phyloP scores from a whole-genome alignment of 108 stramenopile genomes.

The Heterococcus sp. region DNA sequence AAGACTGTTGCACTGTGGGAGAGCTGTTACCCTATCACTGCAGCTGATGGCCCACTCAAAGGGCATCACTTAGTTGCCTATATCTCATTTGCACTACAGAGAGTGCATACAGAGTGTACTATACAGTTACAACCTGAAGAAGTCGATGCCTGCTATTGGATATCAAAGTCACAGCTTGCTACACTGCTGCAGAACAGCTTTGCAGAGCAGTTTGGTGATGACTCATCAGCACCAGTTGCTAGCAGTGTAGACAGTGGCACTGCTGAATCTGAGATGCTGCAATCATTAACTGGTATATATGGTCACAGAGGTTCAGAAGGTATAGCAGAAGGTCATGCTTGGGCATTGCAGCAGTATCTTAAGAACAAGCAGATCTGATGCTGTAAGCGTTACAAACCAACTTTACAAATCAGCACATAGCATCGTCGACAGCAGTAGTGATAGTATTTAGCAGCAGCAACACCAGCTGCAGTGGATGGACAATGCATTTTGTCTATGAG shows the following conservation, averaged over 20 bases:
- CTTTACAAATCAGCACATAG: too few relatives aligned
- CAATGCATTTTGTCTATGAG: too few relatives aligned
- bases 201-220: not conserved
- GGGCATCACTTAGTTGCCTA: not conserved
- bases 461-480: too few relatives aligned
- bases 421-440: too few relatives aligned
- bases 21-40: not conserved
- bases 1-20: not conserved
- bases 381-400: too few relatives aligned
- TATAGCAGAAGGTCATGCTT: not conserved
- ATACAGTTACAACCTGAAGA: not conserved
- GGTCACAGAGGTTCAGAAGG: not conserved
- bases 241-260: not conserved
- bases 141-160: not conserved
- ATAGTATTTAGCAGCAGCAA: too few relatives aligned
- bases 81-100: not conserved
- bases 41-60: not conserved
- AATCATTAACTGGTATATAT: not conserved
- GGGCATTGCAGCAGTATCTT: too few relatives aligned
- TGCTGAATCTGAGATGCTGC: not conserved
- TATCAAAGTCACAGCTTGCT: not conserved
- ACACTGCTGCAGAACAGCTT: too few relatives aligned
- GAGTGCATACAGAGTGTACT: not conserved
- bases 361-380: too few relatives aligned
- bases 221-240: not conserved